phyloP scores from a whole-genome alignment of 164 flowering plant genomes.

The Santalum album region DNA sequence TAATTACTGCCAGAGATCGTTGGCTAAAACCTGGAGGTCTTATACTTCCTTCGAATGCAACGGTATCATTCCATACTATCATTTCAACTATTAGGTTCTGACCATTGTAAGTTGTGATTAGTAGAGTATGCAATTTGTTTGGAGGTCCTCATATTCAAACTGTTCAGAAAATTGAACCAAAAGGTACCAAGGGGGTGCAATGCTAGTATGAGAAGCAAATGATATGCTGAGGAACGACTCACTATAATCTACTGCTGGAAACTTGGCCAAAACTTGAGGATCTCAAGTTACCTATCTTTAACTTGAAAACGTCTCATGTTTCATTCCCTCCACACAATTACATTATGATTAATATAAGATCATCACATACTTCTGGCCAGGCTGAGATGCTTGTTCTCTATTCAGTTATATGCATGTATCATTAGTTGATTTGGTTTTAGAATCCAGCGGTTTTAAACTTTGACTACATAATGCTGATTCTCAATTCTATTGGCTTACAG shows the following conservation, averaged over 20 bases:
- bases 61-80: slow-evolving; percentile 32
- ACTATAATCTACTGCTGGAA: too few relatives aligned
- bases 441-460: background rate
- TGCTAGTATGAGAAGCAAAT: too few relatives aligned
- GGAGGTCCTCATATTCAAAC: too few relatives aligned
- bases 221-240: too few relatives aligned
- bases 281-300: too few relatives aligned
- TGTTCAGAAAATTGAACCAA: too few relatives aligned
- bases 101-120: background rate
- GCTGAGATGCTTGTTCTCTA: background rate
- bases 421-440: background rate
- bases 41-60: slow-evolving; percentile 91
- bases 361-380: background rate
- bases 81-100: background rate
- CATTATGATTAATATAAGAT: too few relatives aligned
- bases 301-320: too few relatives aligned
- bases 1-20: slow-evolving; percentile 89
- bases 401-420: background rate
- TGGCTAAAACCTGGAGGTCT: slow-evolving; percentile 98
- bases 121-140: background rate
- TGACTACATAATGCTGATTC: background rate
- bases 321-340: too few relatives aligned
- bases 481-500: slow-evolving; percentile 33
- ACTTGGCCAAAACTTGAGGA: too few relatives aligned
- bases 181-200: too few relatives aligned